Percentiles rank a stretch among this genome's conserved stretches.
phyloP scores from a whole-genome alignment of 2,329 filamentous ascomycete genomes.

The Rachicladosporium sp. region DNA sequence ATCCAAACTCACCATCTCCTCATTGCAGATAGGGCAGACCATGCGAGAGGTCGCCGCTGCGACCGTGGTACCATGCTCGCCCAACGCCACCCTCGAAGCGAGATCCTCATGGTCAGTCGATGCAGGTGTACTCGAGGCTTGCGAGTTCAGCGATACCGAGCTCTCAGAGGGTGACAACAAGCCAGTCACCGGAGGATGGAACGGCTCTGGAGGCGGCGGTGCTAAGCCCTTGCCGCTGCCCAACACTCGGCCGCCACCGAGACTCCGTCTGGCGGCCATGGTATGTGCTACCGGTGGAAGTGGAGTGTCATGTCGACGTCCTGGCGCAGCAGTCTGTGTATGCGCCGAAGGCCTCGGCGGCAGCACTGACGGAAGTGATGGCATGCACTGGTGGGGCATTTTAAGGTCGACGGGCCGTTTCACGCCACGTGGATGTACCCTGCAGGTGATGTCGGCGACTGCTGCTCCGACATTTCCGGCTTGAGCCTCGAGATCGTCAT shows the following conservation, averaged over 20 bases:
- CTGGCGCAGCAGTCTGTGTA: no score
- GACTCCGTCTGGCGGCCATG: constrained; percentile 69
- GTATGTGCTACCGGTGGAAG: background rate
- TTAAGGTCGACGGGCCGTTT: no score
- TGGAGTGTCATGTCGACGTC: no score
- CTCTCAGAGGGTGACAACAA: constrained; percentile 55
- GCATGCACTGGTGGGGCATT: no score
- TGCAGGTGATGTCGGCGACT: no score
- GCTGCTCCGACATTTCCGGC: no score
- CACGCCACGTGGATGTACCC: no score
- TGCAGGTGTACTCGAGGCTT: constrained; percentile 58
- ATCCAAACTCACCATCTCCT: constrained; percentile 66
- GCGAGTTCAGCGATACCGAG: constrained; percentile 65
- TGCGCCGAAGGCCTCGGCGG: no score
- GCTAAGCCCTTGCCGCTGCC: constrained; percentile 76
- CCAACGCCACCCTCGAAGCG: constrained; percentile 65
- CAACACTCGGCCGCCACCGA: constrained; percentile 84
- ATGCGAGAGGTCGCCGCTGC: constrained; percentile 53
- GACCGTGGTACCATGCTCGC: constrained; percentile 42
- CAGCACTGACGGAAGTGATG: no score
- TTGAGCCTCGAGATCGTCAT: no score
- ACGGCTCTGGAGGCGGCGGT: constrained; percentile 26
- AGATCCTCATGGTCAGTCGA: constrained; percentile 67
- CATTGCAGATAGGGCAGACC: constrained; percentile 92
- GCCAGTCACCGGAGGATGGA: constrained; percentile 27